Percentiles rank a stretch among this genome's conserved stretches.
These are phyloP conservation scores for Aspergillus sp. DNA, from an alignment of 2,329 filamentous ascomycete genomes.

Conservation along the genomic window DNA sequence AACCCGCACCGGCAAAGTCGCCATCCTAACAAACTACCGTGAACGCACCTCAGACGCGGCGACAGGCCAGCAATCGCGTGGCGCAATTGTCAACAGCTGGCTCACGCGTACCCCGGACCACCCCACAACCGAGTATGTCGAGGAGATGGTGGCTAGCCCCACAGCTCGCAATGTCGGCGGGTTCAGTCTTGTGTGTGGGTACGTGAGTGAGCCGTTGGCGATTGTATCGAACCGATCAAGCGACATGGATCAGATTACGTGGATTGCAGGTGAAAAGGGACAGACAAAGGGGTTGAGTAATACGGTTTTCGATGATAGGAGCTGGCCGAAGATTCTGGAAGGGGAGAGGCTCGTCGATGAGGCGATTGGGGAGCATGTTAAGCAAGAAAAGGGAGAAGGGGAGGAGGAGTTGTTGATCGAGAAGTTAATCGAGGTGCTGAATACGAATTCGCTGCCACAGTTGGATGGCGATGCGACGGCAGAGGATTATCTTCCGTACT, in stretches of 20 bases:
- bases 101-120: constrained; percentile 46
- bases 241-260: constrained; percentile 50
- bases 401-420: constrained; percentile 52
- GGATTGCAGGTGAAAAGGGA: constrained; percentile 49
- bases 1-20: constrained; percentile 60
- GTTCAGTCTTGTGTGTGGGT: constrained; percentile 62
- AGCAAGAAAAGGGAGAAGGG: constrained; percentile 35
- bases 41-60: constrained; percentile 52
- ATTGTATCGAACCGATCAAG: constrained; percentile 64
- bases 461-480: constrained; percentile 48
- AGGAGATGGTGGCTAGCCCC: constrained; percentile 54
- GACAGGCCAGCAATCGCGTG: constrained; percentile 52
- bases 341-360: constrained; percentile 55
- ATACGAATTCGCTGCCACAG: constrained; percentile 55
- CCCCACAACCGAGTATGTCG: constrained; percentile 52
- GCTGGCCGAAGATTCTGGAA: constrained; percentile 62
- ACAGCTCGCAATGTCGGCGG: constrained; percentile 60
- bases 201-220: constrained; percentile 54
- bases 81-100: constrained; percentile 61
- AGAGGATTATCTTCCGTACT: constrained; percentile 56
- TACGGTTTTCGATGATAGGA: constrained; percentile 57
- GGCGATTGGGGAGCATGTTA: constrained; percentile 49
- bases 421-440: constrained; percentile 54
- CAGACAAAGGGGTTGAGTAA: constrained; percentile 64
- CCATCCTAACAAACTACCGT: constrained; percentile 65